Percentiles rank a stretch among this genome's conserved stretches.
These are phyloP conservation scores for Glaciozyma martinii DNA, from an alignment of 768 basidiomycete species.

Conservation along the genomic window DNA sequence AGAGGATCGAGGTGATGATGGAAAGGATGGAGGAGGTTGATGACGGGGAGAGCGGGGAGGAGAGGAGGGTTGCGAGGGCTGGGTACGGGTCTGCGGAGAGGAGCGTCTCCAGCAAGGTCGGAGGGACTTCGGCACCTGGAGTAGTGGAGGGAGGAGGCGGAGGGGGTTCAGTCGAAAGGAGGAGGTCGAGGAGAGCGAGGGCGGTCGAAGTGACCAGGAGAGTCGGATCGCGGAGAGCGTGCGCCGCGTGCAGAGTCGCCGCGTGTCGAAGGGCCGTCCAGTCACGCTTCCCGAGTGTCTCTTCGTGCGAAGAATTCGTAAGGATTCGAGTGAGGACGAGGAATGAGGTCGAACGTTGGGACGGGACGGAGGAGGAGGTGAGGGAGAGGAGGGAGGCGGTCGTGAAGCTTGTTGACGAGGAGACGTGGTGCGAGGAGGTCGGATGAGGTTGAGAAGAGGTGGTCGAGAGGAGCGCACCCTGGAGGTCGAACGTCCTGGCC, in stretches of 20 bases:
- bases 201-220: neutral
- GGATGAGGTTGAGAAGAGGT: neutral
- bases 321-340: conserved; percentile 13
- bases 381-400: conserved; percentile 22
- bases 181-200: neutral
- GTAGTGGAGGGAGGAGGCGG: neutral
- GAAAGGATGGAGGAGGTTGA: conserved; percentile 43
- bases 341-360: conserved; percentile 21
- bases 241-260: neutral
- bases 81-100: conserved; percentile 4
- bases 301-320: neutral
- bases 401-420: conserved; percentile 14
- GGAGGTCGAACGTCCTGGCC: conserved; percentile 8
- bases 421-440: conserved; percentile 16
- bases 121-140: conserved; percentile 1
- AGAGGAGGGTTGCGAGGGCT: conserved; percentile 1
- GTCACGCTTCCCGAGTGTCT: neutral
- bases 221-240: conserved; percentile 11
- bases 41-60: conserved; percentile 2
- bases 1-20: conserved; percentile 42
- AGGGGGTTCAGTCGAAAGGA: neutral
- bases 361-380: conserved; percentile 22
- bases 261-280: neutral
- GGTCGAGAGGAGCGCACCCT: neutral
- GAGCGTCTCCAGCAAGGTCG: conserved; percentile 5